Evolutionary conservation across 352 stramenopile genomes (phyloP).

Genomic region (Phytophthora quininea): DNA sequence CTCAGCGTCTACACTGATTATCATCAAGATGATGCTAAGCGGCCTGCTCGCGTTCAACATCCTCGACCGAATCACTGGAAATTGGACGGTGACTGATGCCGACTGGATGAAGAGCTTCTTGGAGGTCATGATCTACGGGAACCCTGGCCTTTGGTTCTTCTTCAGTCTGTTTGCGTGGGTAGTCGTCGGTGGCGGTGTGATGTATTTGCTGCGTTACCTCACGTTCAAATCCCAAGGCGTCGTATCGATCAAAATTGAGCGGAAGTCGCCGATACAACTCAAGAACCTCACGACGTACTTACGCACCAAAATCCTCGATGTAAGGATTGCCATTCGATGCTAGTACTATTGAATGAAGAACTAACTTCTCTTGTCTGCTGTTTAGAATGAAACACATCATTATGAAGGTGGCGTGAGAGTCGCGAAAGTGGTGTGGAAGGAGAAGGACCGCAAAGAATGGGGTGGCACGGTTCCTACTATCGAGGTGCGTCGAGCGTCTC

Average conservation of each 20-base stretch:
- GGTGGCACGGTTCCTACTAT: conserved; percentile 91
- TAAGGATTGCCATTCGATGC: conserved; percentile 31
- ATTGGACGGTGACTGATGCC: conserved; percentile 93
- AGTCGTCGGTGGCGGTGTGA: conserved; percentile 62
- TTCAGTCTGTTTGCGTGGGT: conserved; percentile 93
- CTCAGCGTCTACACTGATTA: conserved; percentile 84
- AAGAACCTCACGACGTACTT: conserved; percentile 90
- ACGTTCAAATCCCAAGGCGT: conserved; percentile 91
- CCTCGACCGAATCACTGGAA: conserved; percentile 94
- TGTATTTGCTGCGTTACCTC: conserved; percentile 70
- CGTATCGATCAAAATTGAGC: conserved; percentile 90
- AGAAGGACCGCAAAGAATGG: conserved; percentile 94
- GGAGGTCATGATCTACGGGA: conserved; percentile 79
- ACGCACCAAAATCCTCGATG: conserved; percentile 87
- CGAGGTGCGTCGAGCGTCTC: conserved; percentile 52
- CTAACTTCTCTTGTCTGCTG: conserved; percentile 3
- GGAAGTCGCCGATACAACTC: conserved; percentile 91
- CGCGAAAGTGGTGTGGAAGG: conserved; percentile 93
- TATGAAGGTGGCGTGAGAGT: conserved; percentile 92
- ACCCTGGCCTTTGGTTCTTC: conserved; percentile 91
- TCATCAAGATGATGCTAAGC: conserved; percentile 94
- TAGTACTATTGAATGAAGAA: neutral
- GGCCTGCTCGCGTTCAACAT: conserved; percentile 95
- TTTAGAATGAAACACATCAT: conserved; percentile 87
- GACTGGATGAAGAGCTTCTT: conserved; percentile 87